Evolutionary conservation across 345 rosid species (phyloP).

Genomic region (Aquilaria malaccensis): DNA sequence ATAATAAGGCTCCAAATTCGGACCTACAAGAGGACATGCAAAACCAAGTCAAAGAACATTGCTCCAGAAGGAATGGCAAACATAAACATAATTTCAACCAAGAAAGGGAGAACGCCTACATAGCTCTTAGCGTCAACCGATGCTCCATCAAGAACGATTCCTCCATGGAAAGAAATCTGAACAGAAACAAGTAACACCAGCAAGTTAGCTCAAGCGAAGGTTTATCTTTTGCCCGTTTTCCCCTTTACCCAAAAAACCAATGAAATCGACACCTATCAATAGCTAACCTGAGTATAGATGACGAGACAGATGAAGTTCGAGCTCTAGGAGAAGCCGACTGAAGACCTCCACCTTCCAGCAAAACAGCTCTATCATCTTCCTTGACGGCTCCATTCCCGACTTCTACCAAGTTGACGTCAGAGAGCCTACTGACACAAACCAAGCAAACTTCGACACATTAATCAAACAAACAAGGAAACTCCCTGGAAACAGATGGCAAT

Average conservation of each 20-base stretch:
- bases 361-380: constrained; percentile 76
- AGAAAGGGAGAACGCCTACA: constrained; percentile 40
- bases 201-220: constrained; percentile 2
- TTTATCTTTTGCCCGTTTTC: background rate
- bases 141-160: constrained; percentile 83
- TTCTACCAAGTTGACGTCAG: constrained; percentile 72
- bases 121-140: constrained; percentile 73
- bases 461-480: background rate
- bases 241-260: background rate
- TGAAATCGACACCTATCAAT: background rate
- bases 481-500: background rate
- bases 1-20: constrained; percentile 60
- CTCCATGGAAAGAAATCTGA: constrained; percentile 77
- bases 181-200: constrained; percentile 10
- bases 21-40: constrained; percentile 39
- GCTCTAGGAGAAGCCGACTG: constrained; percentile 78
- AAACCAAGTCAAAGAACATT: background rate
- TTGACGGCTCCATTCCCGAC: constrained; percentile 41
- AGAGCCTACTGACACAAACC: constrained; percentile 52
- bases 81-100: background rate
- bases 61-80: background rate
- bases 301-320: constrained; percentile 26
- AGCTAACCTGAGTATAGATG: constrained; percentile 58
- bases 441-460: background rate
- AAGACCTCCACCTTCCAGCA: constrained; percentile 80